Percentiles rank a stretch among this genome's conserved stretches.
phyloP scores from a whole-genome alignment of 768 basidiomycete species.

The Gloeostereum incarnatum region DNA sequence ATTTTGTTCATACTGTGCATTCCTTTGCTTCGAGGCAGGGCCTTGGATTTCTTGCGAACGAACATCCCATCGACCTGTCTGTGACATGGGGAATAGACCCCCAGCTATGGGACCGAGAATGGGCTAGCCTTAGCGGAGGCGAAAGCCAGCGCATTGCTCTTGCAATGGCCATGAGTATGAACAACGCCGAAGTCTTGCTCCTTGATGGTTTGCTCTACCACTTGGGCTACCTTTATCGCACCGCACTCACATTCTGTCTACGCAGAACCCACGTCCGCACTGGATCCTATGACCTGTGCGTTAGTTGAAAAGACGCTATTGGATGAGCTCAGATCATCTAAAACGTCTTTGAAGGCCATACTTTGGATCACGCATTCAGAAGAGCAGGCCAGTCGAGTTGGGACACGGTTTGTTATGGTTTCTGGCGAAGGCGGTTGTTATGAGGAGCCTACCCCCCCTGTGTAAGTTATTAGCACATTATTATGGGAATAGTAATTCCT shows the following conservation, averaged over 20 bases:
- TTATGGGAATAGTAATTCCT: background rate
- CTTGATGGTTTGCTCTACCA: slow-evolving; percentile 49
- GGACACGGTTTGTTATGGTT: slow-evolving; percentile 55
- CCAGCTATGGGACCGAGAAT: slow-evolving; percentile 70
- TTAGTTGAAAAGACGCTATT: slow-evolving; percentile 58
- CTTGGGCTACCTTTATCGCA: background rate
- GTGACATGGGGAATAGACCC: slow-evolving; percentile 56
- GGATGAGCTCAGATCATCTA: slow-evolving; percentile 35
- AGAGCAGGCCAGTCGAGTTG: slow-evolving; percentile 69
- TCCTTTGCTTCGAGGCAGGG: slow-evolving; percentile 39
- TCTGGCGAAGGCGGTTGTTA: slow-evolving; percentile 27
- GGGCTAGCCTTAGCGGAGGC: slow-evolving; percentile 78
- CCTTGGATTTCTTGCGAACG: slow-evolving; percentile 13
- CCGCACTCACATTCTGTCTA: background rate
- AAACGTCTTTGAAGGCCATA: slow-evolving; percentile 55
- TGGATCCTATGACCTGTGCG: slow-evolving; percentile 60
- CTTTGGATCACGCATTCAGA: slow-evolving; percentile 88
- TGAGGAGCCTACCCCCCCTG: slow-evolving; percentile 22
- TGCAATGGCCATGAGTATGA: slow-evolving; percentile 63
- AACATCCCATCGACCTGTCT: slow-evolving; percentile 43
- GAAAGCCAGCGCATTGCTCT: slow-evolving; percentile 80
- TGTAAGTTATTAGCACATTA: too few species aligned
- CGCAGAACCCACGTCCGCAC: slow-evolving; percentile 82
- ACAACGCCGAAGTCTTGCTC: slow-evolving; percentile 71
- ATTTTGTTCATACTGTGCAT: slow-evolving; percentile 53